Percentiles rank a stretch among this genome's conserved stretches.
Evolutionary conservation across 2,329 filamentous ascomycete genomes (phyloP).

Genomic region (Nemania serpens): DNA sequence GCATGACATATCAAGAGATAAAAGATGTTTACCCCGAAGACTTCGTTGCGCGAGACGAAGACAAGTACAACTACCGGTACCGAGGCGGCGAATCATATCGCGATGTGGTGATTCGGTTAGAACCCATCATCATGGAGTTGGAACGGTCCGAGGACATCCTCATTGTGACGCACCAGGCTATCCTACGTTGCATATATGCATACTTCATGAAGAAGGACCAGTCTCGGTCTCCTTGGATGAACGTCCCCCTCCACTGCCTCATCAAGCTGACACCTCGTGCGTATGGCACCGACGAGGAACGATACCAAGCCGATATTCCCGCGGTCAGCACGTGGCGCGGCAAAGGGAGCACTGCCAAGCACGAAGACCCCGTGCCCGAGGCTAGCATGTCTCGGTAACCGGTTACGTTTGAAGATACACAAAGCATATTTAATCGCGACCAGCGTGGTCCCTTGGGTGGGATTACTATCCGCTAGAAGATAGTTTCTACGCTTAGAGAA

Average conservation of each 20-base stretch:
- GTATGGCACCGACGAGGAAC: conserved; percentile 89
- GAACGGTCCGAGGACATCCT: conserved; percentile 96
- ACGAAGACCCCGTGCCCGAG: conserved; percentile 64
- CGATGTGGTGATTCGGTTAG: conserved; percentile 94
- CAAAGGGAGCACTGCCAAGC: conserved; percentile 87
- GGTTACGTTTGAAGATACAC: background rate
- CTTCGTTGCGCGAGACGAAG: conserved; percentile 92
- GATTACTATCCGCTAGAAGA: too few relatives aligned
- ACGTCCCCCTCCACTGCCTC: conserved; percentile 92
- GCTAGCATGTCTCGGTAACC: conserved; percentile 22
- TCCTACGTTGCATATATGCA: conserved; percentile 94
- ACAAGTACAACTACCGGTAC: conserved; percentile 99
- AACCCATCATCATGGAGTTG: conserved; percentile 99
- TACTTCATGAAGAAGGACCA: conserved; percentile 99
- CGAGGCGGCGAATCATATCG: conserved; percentile 94
- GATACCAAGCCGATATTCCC: conserved; percentile 87
- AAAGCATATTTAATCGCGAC: background rate
- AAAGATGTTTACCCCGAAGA: conserved; percentile 90
- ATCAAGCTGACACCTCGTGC: conserved; percentile 96
- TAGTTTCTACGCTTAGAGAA: too few relatives aligned
- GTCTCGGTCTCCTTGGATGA: conserved; percentile 95
- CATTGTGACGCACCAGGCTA: conserved; percentile 97
- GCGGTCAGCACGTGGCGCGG: conserved; percentile 96
- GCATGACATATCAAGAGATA: conserved; percentile 94
- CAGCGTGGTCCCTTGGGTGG: background rate